Evolutionary conservation across 2,329 filamentous ascomycete species (phyloP), one percentile per base, ranked within the genome.

Genomic region (Clonostachys rhizophaga): DNA sequence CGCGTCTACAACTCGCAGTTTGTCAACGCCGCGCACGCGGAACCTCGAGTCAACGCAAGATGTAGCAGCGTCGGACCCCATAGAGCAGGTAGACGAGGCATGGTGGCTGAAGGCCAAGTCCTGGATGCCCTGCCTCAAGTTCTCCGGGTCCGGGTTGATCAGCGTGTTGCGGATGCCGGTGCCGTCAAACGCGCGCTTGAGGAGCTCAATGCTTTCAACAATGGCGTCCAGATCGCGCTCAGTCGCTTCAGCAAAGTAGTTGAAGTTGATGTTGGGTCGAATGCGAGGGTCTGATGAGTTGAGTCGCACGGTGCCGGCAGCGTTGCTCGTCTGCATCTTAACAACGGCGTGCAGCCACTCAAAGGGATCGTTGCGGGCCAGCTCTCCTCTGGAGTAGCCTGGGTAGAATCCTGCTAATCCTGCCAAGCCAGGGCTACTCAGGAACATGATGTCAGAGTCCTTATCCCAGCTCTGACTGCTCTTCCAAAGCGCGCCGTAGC

Each of bases 261-360:
- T 71, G 60, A 75, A 76, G 47, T 65, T 60, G 51, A 79, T 79
- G n/a, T 71, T 56, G 0, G 78, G 78, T 7, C 70, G 65, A 42
- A 79, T 76, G 11, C 72, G 70, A 0, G 77, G 76, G 54, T 80
- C 69, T 0, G 69, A 61, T 1, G 76, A 79, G 34, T 64, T 66
- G 8, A 81, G 69, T 2, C 57, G 68, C 6, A 81, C 75, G 3
- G 68, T 73, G 16, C 78, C 78, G 12, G 65, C 64, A 30, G 33
- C 44, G 50, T 53, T 53, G 45, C 45, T 39, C 10, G 45, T 47
- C 45, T 47, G 45, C 43, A 47, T 47, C 40, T 47, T 47, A 11
- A 47, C 42, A 17, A 49, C 34, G 4, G 48, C 40, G 14, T 30
- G 35, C 34, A 18, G n/a, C 65, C 64, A 68, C 2, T 63, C 64